phyloP scores from a whole-genome alignment of 768 basidiomycete genomes.

The Lentinula detonsa region DNA sequence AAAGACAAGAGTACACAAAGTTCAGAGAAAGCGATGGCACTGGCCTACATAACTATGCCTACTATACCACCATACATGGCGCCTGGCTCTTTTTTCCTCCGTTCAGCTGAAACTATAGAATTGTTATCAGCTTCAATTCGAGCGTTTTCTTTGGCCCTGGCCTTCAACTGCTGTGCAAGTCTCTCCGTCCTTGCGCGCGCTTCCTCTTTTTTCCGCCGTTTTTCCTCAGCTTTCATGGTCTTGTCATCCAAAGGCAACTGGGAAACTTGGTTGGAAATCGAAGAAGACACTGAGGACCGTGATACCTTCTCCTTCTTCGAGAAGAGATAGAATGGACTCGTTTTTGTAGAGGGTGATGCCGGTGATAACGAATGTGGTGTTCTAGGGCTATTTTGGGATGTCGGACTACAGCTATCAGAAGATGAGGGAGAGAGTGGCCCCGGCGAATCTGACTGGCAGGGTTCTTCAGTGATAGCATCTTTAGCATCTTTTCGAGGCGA shows the following conservation, averaged over 20 bases:
- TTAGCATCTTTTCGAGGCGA: not conserved
- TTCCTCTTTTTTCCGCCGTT: slow-evolving; percentile 32
- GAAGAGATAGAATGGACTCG: slow-evolving; percentile 17
- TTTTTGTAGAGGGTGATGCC: slow-evolving; percentile 10
- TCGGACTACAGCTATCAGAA: not conserved
- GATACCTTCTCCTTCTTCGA: slow-evolving; percentile 14
- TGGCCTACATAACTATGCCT: slow-evolving; percentile 23
- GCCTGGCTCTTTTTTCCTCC: slow-evolving; percentile 12
- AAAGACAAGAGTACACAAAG: slow-evolving; percentile 8
- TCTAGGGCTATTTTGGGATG: not conserved
- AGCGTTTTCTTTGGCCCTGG: slow-evolving; percentile 24
- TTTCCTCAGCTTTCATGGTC: slow-evolving; percentile 35
- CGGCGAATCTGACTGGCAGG: slow-evolving; percentile 9
- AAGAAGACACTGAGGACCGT: slow-evolving; percentile 8
- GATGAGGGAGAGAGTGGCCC: not conserved
- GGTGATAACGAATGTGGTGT: slow-evolving; percentile 1
- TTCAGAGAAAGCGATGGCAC: not conserved
- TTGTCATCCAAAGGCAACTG: slow-evolving; percentile 32
- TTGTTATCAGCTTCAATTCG: slow-evolving; percentile 20
- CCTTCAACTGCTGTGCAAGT: slow-evolving; percentile 40
- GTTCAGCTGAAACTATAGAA: slow-evolving; percentile 22
- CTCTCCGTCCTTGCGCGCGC: slow-evolving; percentile 31
- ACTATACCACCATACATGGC: slow-evolving; percentile 17
- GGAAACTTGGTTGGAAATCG: slow-evolving; percentile 12
- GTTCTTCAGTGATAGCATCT: slow-evolving; percentile 6